Base-by-base conservation (phyloP, 805 yeast genomes). In the Saccharomyces cerevisiae region DNA sequence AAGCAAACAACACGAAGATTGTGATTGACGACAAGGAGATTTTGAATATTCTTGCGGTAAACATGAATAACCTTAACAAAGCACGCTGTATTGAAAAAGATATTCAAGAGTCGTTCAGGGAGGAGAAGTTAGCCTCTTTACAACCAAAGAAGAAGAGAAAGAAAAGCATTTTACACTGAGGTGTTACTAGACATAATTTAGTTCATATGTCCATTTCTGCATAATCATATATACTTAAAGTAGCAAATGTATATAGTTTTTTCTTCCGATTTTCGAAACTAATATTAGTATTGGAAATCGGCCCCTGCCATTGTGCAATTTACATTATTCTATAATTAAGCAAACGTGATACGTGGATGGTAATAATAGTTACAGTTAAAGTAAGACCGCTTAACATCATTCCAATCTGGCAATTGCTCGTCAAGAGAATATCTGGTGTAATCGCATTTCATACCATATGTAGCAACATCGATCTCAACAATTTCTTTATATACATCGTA, bases 401-500 rank as follows among this genome's bases (percentile, higher is more conserved):
- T 59, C 73, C 73, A 70, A 46, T 67, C 57, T n/a, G 68, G 67
- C 21, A 59, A 47, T 17, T 60, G 55, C 10, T 56, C 52, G 17
- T 60, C 62, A 26, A 70, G 61, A 14, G 61, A 53, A 11, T 66
- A 51, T 13, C 58, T 57, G 22, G 65, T 68, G 70, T 77, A 91
- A n/a, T 74, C 69, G 53, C 89, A 83, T 36, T 74, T 60, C 65
- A 91, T 72, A 1, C 98, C 97, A 64, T 87, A 90, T 60, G 86
- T 88, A 47, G 76, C 74, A 59, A 91, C 75, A 69, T 91, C 97
- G 54, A 88, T 70, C 58, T 84, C 87, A 3, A 88, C 96, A 54
- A 91, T 83, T 61, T 82, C 79, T 68, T 81, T 84, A 74, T 92
- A 91, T 8, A 92, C 97, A 62, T 91, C 91, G 65, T 86, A 86